Evolutionary conservation across 2,329 filamentous ascomycete genomes (phyloP).

Genomic region (Aspergillus novofumigatus): DNA sequence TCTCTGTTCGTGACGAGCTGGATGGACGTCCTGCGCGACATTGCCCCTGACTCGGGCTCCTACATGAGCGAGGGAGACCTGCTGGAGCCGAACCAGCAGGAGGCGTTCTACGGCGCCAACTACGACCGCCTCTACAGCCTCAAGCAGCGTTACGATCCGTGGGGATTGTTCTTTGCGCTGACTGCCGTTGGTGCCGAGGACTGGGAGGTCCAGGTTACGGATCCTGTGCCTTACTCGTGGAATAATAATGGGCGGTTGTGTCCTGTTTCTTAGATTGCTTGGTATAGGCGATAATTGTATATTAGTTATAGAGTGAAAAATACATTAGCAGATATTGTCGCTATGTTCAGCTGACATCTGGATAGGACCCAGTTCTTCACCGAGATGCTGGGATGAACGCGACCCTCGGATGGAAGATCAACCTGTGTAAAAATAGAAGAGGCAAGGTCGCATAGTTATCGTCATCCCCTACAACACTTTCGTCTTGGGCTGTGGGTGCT

Average conservation of each 20-base stretch:
- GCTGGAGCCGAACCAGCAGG: slow-evolving; percentile 28
- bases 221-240: slow-evolving; percentile 14
- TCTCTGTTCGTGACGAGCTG: slow-evolving; percentile 13
- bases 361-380: no score
- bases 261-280: slow-evolving; percentile 2
- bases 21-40: slow-evolving; percentile 20
- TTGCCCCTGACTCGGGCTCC: slow-evolving; percentile 20
- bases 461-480: no score
- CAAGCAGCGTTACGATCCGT: slow-evolving; percentile 52
- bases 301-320: not conserved
- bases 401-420: no score
- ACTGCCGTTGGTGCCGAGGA: slow-evolving; percentile 51
- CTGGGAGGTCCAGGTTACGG: slow-evolving; percentile 41
- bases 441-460: no score
- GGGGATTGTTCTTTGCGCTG: slow-evolving; percentile 46
- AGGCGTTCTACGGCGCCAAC: slow-evolving; percentile 27
- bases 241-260: slow-evolving; percentile 43
- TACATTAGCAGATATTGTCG: not conserved
- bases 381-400: no score
- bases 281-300: no score
- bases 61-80: slow-evolving; percentile 50
- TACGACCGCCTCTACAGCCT: slow-evolving; percentile 31
- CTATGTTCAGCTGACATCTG: no score
- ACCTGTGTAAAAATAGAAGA: no score
- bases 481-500: no score